Evolutionary conservation across 2,329 filamentous ascomycete genomes (phyloP).

Genomic region (Cercospora sojina): DNA sequence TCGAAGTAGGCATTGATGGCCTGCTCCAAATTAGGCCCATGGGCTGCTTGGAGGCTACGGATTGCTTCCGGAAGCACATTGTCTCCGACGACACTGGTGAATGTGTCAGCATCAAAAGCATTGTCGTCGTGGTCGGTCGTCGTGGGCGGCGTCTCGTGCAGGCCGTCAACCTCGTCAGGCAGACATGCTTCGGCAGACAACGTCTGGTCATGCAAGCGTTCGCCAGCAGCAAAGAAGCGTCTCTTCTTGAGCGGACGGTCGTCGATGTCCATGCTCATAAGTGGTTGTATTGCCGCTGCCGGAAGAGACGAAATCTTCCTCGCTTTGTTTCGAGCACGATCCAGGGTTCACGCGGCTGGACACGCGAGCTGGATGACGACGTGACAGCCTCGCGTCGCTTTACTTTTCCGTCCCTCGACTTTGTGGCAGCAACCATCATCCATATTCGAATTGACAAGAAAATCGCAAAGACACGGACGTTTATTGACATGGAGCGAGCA

Average conservation of each 20-base stretch:
- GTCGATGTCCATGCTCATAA: conserved; percentile 41
- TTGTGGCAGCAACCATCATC: neutral
- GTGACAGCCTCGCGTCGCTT: conserved; percentile 7
- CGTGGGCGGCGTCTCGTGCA: conserved; percentile 28
- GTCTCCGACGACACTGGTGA: conserved; percentile 59
- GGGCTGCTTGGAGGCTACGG: conserved; percentile 49
- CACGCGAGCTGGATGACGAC: conserved; percentile 8
- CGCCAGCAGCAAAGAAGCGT: conserved; percentile 61
- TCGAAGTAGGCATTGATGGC: conserved; percentile 66
- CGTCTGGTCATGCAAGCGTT: conserved; percentile 34
- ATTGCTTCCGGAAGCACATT: conserved; percentile 48
- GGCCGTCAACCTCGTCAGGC: conserved; percentile 37
- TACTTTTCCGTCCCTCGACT: neutral
- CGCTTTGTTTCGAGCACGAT: neutral
- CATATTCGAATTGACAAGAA: neutral
- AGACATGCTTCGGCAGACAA: conserved; percentile 36
- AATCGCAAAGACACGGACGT: neutral
- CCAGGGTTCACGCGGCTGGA: conserved; percentile 5
- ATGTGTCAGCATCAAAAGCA: conserved; percentile 56
- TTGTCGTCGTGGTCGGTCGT: conserved; percentile 23
- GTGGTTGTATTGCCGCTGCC: neutral
- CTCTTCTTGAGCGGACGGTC: conserved; percentile 61
- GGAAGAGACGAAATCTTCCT: neutral
- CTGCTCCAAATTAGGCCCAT: conserved; percentile 56
- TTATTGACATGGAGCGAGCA: neutral